These are phyloP conservation scores for Capsella rubella DNA, from an alignment of 441 rosid genomes.

Conservation along the genomic window DNA sequence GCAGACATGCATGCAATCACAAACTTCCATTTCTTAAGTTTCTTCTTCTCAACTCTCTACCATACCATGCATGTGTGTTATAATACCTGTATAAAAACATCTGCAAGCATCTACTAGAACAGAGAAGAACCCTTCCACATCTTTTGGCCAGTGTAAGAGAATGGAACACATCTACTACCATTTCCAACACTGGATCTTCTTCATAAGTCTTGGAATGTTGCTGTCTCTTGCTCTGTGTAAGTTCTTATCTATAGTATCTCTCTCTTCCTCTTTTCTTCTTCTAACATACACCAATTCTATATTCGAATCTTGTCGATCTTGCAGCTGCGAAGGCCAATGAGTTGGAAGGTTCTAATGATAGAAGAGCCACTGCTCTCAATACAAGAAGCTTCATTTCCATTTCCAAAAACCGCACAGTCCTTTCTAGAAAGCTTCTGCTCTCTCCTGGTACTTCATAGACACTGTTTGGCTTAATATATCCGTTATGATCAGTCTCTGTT, in stretches of 20 bases:
- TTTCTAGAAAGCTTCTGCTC: conserved; percentile 41
- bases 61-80: conserved; percentile 34
- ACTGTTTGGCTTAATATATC: conserved; percentile 2
- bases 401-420: background rate
- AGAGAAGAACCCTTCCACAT: conserved; percentile 34
- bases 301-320: background rate
- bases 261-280: background rate
- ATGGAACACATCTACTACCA: conserved; percentile 37
- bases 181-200: conserved; percentile 32
- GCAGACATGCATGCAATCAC: conserved; percentile 51
- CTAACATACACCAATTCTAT: background rate
- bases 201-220: conserved; percentile 31
- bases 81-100: conserved; percentile 15
- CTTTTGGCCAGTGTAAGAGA: conserved; percentile 25
- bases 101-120: background rate
- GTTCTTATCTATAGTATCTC: conserved; percentile 14
- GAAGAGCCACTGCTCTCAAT: background rate
- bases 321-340: conserved; percentile 34
- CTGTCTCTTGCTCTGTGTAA: conserved; percentile 36
- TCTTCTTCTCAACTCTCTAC: conserved; percentile 3
- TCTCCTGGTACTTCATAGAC: conserved; percentile 25
- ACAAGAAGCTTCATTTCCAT: background rate
- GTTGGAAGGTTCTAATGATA: conserved; percentile 12
- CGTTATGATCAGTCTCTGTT: background rate
- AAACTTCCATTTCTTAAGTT: conserved; percentile 28